Evolutionary conservation across 2,329 filamentous ascomycete species (phyloP), one percentile per base, ranked within the genome.

Genomic region (Arthroderma sp.): DNA sequence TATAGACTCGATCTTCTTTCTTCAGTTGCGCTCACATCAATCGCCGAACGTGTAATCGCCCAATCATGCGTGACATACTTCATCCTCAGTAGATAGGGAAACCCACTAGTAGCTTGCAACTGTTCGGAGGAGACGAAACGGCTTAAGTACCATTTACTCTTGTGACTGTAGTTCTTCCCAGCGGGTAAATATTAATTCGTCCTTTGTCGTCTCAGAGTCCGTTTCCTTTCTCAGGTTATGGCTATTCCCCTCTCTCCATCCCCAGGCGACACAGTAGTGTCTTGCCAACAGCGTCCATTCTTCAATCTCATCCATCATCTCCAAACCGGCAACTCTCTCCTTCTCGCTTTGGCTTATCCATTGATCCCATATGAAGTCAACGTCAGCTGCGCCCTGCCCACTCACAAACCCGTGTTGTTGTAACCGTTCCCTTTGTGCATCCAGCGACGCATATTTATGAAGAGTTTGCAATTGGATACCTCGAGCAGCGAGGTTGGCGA

Each of bases 231-330:
- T 3, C 15, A 22, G 15, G 15, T 22, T 22, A 22, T 22, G 15
- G 15, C 15, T 22, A 22, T 22, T 22, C 15, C 15, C 27, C 30
- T 79, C 77, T 54, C 76, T 80, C 77, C 83, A 93, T 1, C 81
- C 91, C 89, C 89, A 96, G 3, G 79, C 80, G 37, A 98, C 74
- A 51, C 88, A 80, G 58, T 98, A 98, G 69, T 98, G 91, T 51
- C 75, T 77, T 1, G 87, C 85, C 54, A 98, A 65, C 53, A 98
- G 64, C 56, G 82, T 73, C 83, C 91, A 94, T 66, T 98, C 91
- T 64, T 98, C 91, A 27, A 95, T 74, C 65, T 98, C 91, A 65
- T 98, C 91, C 50, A 98, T 64, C 56, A 91, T 87, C 62, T 98
- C 88, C 28, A 95, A 61, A 7, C 68, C 64, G 51, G 88, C 82